Evolutionary conservation across 306 rosid species (phyloP), one percentile per base, ranked within the genome.

Genomic region (Potentilla sterilis): DNA sequence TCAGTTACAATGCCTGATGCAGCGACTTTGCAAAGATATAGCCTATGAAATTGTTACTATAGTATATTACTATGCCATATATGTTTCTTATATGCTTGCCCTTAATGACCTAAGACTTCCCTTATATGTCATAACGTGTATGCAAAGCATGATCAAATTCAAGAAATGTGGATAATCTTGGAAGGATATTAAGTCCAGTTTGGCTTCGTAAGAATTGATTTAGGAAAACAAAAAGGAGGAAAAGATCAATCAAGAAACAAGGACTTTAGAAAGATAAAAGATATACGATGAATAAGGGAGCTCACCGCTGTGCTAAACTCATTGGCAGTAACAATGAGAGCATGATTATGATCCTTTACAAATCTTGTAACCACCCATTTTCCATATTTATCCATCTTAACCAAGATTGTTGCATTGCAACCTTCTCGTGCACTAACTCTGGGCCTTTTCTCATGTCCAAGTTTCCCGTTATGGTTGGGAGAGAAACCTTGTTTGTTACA

Each of bases 401-500:
- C 91, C 87, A 91, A 84, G 75, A 94, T 89, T 67, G 98, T 94
- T 32, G 96, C 98, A 65, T 88, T 90, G 88, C 97, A 94, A 73
- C 98, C 98, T 84, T 94, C 97, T 57, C 98, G 96, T 61, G 96
- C 94, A 81, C 97, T 94, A 42, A 92, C 83, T 73, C 91, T 85
- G 21, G 90, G 87, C 84, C 79, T 91, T 81, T 91, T 91, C 42
- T 87, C 97, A 9, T 75, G 74, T 70, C 94, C 96, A 68, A 73
- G 55, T 46, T 76, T 58, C 10, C 88, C 90, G 81, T 76, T 87
- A 19, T 75, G 88, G 77, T 84, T 88, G 42, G 97, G 96, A 70
- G 98, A 88, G 84, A 87, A 94, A 21, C 98, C 98, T 76, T 91
- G 96, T 80, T 94, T 94, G 81, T 90, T 91, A 80, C 98, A 94